Percentiles rank a stretch among this genome's conserved stretches.
These are phyloP conservation scores for Pseudonitzschia multistriata DNA, from an alignment of 108 stramenopile species.

Conservation along the genomic window DNA sequence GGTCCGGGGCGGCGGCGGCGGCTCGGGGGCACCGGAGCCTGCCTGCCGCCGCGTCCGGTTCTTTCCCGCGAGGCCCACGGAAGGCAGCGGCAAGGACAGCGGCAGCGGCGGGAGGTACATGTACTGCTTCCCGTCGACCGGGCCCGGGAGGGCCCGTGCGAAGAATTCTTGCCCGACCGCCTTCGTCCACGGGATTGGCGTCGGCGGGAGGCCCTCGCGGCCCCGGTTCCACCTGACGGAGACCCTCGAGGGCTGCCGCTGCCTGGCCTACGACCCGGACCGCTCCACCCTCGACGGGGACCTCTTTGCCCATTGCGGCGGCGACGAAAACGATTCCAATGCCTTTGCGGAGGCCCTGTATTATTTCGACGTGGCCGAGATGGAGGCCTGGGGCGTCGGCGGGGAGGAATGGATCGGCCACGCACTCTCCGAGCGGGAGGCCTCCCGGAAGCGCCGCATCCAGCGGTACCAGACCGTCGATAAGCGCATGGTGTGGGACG, in stretches of 20 bases:
- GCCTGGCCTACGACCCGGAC: constrained; percentile 23
- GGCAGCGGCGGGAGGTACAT: constrained; percentile 24
- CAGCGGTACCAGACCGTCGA: background rate
- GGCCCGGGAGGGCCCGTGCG: background rate
- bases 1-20: background rate
- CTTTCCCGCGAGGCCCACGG: constrained; percentile 32
- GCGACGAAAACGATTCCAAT: background rate
- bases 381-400: constrained; percentile 46
- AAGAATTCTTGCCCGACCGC: background rate
- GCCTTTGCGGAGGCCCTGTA: constrained; percentile 23
- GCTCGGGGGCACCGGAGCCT: background rate
- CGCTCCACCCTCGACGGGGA: constrained; percentile 17
- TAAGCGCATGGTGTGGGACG: constrained; percentile 9
- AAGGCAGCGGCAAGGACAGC: background rate
- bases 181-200: constrained; percentile 27
- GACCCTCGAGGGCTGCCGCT: constrained; percentile 42
- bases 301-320: constrained; percentile 16
- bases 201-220: constrained; percentile 28
- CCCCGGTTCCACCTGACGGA: constrained; percentile 47
- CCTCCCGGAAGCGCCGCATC: constrained; percentile 7
- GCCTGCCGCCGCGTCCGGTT: constrained; percentile 25
- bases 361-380: constrained; percentile 40
- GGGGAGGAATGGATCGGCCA: constrained; percentile 33
- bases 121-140: constrained; percentile 46
- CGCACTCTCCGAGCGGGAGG: constrained; percentile 16